phyloP scores from a whole-genome alignment of 345 rosid genomes.

The Rubroshorea leprosula region DNA sequence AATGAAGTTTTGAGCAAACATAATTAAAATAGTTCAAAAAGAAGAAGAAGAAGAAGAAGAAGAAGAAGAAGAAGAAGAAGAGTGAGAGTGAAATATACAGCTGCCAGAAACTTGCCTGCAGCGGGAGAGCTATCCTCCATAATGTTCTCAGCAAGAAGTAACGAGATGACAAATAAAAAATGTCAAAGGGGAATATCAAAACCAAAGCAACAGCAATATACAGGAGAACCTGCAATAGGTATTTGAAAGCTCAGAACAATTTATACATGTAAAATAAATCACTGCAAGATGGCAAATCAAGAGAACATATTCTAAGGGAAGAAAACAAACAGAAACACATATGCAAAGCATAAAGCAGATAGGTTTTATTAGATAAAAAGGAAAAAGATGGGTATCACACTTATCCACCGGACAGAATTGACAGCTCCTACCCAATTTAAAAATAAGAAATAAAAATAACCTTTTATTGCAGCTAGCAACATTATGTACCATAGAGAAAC shows the following conservation, averaged over 20 bases:
- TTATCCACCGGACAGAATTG: too few species aligned
- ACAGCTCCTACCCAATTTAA: neutral
- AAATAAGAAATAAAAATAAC: neutral
- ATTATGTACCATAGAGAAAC: neutral
- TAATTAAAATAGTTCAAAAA: slow-evolving; percentile 9
- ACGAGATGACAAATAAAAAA: slow-evolving; percentile 80
- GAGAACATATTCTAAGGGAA: neutral
- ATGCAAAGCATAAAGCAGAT: too few species aligned
- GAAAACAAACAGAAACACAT: neutral
- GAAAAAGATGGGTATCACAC: too few species aligned
- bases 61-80: neutral
- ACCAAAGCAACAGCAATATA: slow-evolving; percentile 69
- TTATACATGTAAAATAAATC: neutral
- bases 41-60: neutral
- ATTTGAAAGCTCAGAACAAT: slow-evolving; percentile 12
- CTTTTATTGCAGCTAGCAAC: slow-evolving; percentile 1
- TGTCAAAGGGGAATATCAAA: slow-evolving; percentile 89
- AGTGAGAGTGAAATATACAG: neutral
- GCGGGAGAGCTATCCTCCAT: slow-evolving; percentile 83
- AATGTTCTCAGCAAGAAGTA: slow-evolving; percentile 83
- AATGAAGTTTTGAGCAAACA: neutral
- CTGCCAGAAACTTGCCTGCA: slow-evolving; percentile 59
- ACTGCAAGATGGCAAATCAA: neutral
- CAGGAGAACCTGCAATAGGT: slow-evolving; percentile 64
- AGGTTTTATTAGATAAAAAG: too few species aligned